Evolutionary conservation across 176 grass and related monocot species (phyloP), one percentile per base, ranked within the genome.

Genomic region (Bothriochloa decipiens): DNA sequence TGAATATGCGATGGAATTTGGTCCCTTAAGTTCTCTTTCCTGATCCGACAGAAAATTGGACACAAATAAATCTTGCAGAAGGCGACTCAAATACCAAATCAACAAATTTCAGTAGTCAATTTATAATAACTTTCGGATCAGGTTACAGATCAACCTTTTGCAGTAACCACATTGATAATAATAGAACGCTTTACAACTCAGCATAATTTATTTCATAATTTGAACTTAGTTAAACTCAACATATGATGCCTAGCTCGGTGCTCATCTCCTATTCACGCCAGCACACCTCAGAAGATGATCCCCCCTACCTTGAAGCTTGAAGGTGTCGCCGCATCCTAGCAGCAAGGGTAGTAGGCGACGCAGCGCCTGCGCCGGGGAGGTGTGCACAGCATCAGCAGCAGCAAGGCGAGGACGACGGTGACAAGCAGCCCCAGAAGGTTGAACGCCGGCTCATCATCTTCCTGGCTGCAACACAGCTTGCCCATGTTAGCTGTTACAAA

Each of bases 381-480:
- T 17, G 87, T 47, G 91, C 92, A 97, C 47, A 90, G 6, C 77
- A 88, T 10, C 89, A 93, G 32, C 67, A 95, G 70, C 65, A 95
- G 81, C 81, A 95, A 66, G n/a, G 83, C 85, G 78, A 97, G 57
- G 41, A 91, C 76, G 40, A 84, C 14, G 32, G 91, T 79, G 23
- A 95, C 55, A 0, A 97, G 52, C 35, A 95, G 36, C 70, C 90
- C 79, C 88, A 95, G 50, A 40, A 88, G 11, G 68, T 80, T 89
- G 86, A 93, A 86, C 61, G 39, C 87, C n/a, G 82, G 80, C 45
- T 87, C 81, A 3, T 93, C 95, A 0, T 89, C 89, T 11, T 82
- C 43, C 0, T 70, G 52, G 29, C 84, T 82, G 78, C 95, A 97
- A 28, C 90, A 94, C 64, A 97, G 4, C 83, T 97, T 97, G 43